Evolutionary conservation across 1,284 basidiomycete genomes (phyloP).

Genomic region (Ceratobasidium papillatum): DNA sequence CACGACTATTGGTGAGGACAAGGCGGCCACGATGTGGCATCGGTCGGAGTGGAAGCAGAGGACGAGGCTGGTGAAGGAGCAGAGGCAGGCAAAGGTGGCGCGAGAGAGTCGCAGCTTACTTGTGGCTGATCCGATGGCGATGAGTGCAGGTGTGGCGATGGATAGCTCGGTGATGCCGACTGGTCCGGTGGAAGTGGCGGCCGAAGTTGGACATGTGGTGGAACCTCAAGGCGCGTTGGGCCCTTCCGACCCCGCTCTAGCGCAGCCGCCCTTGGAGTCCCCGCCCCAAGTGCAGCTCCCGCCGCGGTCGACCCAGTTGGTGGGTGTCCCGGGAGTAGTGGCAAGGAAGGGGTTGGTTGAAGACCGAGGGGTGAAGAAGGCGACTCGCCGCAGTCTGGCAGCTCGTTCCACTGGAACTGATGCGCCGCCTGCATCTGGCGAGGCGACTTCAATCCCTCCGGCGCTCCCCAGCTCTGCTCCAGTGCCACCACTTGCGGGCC

Average conservation of each 20-base stretch:
- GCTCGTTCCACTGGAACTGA: not conserved
- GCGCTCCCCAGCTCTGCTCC: not conserved
- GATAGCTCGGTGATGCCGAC: no score
- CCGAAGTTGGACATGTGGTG: no score
- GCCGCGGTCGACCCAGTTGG: not conserved
- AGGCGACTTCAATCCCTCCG: not conserved
- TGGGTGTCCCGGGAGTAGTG: not conserved
- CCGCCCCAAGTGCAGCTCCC: not conserved
- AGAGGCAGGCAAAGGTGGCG: not conserved
- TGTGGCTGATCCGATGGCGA: not conserved
- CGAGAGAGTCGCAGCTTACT: not conserved
- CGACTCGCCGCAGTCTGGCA: not conserved
- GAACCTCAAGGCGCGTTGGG: no score
- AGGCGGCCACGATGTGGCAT: not conserved
- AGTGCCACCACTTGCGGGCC: not conserved
- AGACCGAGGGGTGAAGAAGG: not conserved
- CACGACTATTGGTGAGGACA: not conserved
- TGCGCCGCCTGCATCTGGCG: not conserved
- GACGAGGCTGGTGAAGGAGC: not conserved
- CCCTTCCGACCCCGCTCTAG: no score
- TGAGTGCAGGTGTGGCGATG: no score
- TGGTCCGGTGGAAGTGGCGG: no score
- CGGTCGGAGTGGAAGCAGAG: constrained; percentile 4
- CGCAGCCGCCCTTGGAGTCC: no score
- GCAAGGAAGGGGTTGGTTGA: not conserved